Conservation (phyloP, 106 monocot genomes). For the Platanthera guangdongensis region DNA sequence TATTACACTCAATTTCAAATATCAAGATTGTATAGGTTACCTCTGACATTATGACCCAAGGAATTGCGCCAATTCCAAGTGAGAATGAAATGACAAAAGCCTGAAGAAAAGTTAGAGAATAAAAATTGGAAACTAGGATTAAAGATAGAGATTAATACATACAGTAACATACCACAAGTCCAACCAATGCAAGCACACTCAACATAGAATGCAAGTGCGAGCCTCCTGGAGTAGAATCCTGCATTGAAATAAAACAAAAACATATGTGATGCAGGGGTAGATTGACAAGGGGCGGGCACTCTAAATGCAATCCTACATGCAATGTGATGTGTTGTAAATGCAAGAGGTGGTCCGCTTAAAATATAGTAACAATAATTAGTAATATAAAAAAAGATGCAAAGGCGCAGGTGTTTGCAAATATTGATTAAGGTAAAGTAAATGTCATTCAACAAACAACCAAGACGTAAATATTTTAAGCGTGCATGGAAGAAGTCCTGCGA, state of each 20-base stretch:
- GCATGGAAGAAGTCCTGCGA: too few relatives aligned
- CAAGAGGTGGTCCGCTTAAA: too few relatives aligned
- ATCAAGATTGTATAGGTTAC: constrained; percentile 19
- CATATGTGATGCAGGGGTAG: background rate
- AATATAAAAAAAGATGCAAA: too few relatives aligned
- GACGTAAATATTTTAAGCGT: too few relatives aligned
- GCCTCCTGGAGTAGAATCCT: constrained; percentile 39
- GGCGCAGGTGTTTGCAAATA: too few relatives aligned
- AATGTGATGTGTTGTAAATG: too few relatives aligned
- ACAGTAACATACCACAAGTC: background rate
- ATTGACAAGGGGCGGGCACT: too few relatives aligned
- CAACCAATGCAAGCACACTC: constrained; percentile 43
- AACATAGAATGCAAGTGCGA: constrained; percentile 39
- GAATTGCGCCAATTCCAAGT: constrained; percentile 85
- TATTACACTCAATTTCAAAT: background rate
- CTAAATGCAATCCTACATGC: too few relatives aligned
- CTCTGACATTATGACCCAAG: constrained; percentile 98
- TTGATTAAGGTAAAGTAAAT: too few relatives aligned
- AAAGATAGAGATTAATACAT: background rate
- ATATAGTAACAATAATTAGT: too few relatives aligned
- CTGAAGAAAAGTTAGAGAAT: constrained; percentile 28
- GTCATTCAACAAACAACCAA: too few relatives aligned
- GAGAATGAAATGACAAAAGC: constrained; percentile 70
- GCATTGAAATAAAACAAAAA: constrained; percentile 16
- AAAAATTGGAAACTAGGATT: constrained; percentile 3